Conservation (phyloP, 306 rosid species). For the Pachyrhizus erosus region DNA sequence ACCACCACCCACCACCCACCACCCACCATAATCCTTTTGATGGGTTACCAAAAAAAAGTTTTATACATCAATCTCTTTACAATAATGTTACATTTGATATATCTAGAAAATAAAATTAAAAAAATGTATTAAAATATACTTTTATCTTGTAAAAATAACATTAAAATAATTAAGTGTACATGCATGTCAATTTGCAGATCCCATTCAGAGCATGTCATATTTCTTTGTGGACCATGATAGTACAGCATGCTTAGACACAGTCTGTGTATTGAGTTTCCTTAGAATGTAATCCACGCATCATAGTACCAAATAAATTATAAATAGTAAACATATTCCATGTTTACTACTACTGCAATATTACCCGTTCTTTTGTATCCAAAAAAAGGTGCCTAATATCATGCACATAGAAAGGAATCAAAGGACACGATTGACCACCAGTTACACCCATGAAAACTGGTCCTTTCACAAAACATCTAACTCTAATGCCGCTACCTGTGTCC, state of each 20-base stretch:
- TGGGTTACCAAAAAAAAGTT: background rate
- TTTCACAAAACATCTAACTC: slow-evolving; percentile 21
- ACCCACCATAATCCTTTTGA: background rate
- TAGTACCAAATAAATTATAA: slow-evolving; percentile 9
- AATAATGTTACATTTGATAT: background rate
- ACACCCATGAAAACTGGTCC: background rate
- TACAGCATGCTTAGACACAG: slow-evolving; percentile 40
- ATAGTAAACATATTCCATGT: slow-evolving; percentile 25
- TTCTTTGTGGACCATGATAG: slow-evolving; percentile 40
- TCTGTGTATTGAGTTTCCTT: slow-evolving; percentile 41
- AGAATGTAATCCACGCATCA: slow-evolving; percentile 48
- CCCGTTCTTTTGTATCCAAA: slow-evolving; percentile 7
- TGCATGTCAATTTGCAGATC: background rate
- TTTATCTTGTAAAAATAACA: background rate
- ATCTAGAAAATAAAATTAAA: background rate
- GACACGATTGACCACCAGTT: slow-evolving; percentile 35
- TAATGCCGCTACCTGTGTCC: background rate
- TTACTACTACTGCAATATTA: slow-evolving; percentile 19
- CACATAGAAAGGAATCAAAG: slow-evolving; percentile 40
- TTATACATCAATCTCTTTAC: background rate
- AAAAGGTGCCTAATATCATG: background rate
- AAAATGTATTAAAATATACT: background rate
- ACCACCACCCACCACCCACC: too few relatives aligned
- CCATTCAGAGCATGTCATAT: slow-evolving; percentile 16
- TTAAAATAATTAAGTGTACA: background rate